Conservation (phyloP, 1,284 basidiomycete species). For the Ceratobasidium papillatum region DNA sequence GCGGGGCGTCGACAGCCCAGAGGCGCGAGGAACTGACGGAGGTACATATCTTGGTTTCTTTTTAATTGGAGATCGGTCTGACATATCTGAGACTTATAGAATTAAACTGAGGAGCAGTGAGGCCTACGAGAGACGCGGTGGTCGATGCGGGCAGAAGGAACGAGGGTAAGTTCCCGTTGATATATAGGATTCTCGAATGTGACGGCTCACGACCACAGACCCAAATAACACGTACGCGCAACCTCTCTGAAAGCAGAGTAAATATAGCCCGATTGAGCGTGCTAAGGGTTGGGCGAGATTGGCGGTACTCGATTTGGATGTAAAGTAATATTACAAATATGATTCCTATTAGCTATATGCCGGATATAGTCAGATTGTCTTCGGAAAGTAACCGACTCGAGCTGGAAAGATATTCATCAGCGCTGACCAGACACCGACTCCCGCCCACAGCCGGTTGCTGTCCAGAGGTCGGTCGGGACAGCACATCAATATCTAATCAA, state of each 20-base stretch:
- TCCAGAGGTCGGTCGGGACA: background rate
- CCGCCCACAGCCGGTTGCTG: background rate
- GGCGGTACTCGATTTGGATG: background rate
- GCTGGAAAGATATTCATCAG: background rate
- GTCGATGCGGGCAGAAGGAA: background rate
- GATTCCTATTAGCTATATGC: background rate
- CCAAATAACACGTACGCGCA: background rate
- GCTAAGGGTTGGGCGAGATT: background rate
- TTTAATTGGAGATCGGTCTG: background rate
- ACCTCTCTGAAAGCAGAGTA: background rate
- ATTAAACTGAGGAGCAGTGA: no score
- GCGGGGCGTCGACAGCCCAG: background rate
- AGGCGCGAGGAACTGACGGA: background rate
- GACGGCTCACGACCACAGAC: background rate
- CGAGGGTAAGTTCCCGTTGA: background rate
- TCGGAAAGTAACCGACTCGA: background rate
- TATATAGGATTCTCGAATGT: background rate
- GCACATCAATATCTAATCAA: no score
- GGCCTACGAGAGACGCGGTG: background rate
- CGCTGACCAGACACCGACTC: no score
- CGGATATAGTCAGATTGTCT: background rate
- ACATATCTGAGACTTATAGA: background rate
- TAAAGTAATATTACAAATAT: background rate
- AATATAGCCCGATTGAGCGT: background rate
- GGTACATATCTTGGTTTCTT: background rate